Evolutionary conservation across 2,329 filamentous ascomycete genomes (phyloP).

Genomic region (Claviceps sp.): DNA sequence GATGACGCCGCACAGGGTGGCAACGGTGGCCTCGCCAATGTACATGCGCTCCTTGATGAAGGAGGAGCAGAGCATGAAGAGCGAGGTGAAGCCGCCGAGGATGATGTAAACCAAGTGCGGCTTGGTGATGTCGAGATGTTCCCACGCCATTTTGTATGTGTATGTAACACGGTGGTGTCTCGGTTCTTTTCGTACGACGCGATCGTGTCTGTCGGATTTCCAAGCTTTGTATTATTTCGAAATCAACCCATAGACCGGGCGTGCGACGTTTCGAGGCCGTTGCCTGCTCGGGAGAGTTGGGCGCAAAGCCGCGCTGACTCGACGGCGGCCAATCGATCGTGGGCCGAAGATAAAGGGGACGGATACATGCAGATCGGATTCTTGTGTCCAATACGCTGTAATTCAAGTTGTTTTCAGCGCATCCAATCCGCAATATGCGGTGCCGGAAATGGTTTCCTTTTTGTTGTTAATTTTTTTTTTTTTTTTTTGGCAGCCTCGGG

Average conservation of each 20-base stretch:
- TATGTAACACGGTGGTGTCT: no score
- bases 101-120: constrained; percentile 98
- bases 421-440: not conserved
- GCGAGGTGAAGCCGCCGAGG: constrained; percentile 86
- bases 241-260: constrained; percentile 2
- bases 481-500: no score
- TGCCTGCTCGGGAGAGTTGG: constrained; percentile 1
- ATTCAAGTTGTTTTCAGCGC: not conserved
- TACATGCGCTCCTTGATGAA: constrained; percentile 98
- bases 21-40: constrained; percentile 95
- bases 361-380: constrained; percentile 7
- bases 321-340: constrained; percentile 6
- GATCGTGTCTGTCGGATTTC: no score
- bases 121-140: constrained; percentile 74
- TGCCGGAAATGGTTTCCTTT: not conserved
- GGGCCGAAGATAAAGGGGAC: constrained; percentile 4
- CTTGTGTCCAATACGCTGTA: not conserved
- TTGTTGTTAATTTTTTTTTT: not conserved
- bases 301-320: constrained; percentile 1
- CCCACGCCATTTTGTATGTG: constrained; percentile 51
- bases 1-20: constrained; percentile 75
- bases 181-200: no score
- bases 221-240: not conserved
- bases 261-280: not conserved
- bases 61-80: constrained; percentile 97